These are phyloP conservation scores for Malassezia sympodialis DNA, from an alignment of 1,284 basidiomycete species.

Conservation along the genomic window DNA sequence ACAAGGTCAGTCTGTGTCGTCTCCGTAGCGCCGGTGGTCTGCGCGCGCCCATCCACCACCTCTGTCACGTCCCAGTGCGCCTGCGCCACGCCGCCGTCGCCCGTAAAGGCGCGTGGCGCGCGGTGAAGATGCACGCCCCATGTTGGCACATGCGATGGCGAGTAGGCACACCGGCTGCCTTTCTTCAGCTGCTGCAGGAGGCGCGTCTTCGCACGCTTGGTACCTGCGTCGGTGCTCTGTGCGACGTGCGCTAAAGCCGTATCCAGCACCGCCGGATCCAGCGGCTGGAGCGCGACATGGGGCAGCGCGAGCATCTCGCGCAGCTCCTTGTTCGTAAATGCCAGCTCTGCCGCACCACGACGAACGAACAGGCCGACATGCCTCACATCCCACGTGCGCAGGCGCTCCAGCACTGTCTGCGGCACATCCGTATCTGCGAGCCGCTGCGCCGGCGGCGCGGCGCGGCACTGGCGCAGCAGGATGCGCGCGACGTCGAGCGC, in stretches of 20 bases:
- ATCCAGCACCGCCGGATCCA: slow-evolving; percentile 46
- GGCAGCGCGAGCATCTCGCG: slow-evolving; percentile 75
- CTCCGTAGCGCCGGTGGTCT: slow-evolving; percentile 55
- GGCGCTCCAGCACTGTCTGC: slow-evolving; percentile 60
- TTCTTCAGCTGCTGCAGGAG: slow-evolving; percentile 59
- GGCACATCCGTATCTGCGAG: slow-evolving; percentile 74
- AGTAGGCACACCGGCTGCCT: slow-evolving; percentile 53
- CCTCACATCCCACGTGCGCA: slow-evolving; percentile 59
- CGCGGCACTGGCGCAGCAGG: slow-evolving; percentile 55
- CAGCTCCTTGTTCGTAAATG: slow-evolving; percentile 89
- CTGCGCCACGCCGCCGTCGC: slow-evolving; percentile 1
- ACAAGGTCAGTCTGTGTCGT: slow-evolving; percentile 63
- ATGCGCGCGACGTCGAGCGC: slow-evolving; percentile 87
- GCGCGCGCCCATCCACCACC: slow-evolving; percentile 9
- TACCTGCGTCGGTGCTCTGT: slow-evolving; percentile 22
- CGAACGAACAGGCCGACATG: slow-evolving; percentile 76
- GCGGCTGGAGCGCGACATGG: slow-evolving; percentile 58
- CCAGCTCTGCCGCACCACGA: slow-evolving; percentile 76
- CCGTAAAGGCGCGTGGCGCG: slow-evolving; percentile 28
- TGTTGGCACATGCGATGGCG: slow-evolving; percentile 13
- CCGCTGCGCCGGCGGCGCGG: slow-evolving; percentile 50
- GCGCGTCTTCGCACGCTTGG: slow-evolving; percentile 51
- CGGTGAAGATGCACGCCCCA: slow-evolving; percentile 38
- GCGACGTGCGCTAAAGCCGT: slow-evolving; percentile 32
- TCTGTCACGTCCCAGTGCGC: slow-evolving; percentile 32